Evolutionary conservation across 2,329 filamentous ascomycete genomes (phyloP).

Genomic region (Trichoderma koningiopsis): DNA sequence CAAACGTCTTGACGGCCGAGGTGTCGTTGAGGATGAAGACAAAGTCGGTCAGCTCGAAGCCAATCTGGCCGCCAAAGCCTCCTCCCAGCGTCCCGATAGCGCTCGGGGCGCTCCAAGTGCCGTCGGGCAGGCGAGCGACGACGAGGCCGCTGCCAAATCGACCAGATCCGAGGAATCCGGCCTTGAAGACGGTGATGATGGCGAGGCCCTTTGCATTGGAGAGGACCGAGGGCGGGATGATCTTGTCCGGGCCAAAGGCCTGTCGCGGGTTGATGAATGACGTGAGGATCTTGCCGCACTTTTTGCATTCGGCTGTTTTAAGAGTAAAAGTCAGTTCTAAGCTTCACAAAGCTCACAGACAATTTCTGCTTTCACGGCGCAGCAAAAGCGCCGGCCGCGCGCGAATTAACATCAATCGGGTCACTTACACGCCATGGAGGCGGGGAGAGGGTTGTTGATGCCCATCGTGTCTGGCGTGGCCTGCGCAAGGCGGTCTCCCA

Average conservation of each 20-base stretch:
- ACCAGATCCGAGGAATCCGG: conserved; percentile 80
- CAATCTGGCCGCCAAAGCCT: conserved; percentile 83
- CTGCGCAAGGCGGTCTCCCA: conserved; percentile 14
- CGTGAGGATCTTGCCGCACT: conserved; percentile 91
- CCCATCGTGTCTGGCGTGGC: conserved; percentile 39
- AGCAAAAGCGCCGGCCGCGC: conserved; percentile 22
- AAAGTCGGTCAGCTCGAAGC: conserved; percentile 88
- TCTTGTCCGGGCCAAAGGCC: conserved; percentile 92
- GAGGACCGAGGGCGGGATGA: conserved; percentile 89
- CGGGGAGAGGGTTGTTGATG: conserved; percentile 67
- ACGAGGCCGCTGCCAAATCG: conserved; percentile 82
- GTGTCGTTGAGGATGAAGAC: conserved; percentile 98
- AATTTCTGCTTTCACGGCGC: not conserved
- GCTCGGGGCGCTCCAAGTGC: conserved; percentile 77
- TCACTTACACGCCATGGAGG: conserved; percentile 69
- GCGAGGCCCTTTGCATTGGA: conserved; percentile 90
- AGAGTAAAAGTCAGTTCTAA: conserved; percentile 14
- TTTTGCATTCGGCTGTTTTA: conserved; percentile 85
- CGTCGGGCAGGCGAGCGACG: conserved; percentile 75
- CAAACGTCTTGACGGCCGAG: conserved; percentile 87
- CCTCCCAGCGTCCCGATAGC: conserved; percentile 80
- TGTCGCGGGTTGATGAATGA: conserved; percentile 95
- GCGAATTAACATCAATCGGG: conserved; percentile 11
- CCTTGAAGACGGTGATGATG: conserved; percentile 84
- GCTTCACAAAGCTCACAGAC: not conserved